Conservation (phyloP, 2,329 filamentous ascomycete species). For the Cephalotrichum gorgonifer region DNA sequence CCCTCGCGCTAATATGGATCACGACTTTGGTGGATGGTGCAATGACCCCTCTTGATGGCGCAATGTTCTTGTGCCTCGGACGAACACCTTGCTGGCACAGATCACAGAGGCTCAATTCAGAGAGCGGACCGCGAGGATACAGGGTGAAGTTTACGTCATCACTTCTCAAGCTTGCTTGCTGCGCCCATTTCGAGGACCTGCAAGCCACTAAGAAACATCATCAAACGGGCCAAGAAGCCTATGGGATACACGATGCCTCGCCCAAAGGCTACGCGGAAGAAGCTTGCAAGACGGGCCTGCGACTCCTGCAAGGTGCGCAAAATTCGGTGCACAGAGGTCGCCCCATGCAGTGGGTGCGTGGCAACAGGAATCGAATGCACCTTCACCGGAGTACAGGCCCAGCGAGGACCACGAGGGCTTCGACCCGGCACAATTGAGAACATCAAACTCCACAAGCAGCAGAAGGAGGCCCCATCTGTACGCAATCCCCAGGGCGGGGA, state of each 20-base stretch:
- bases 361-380: slow-evolving; percentile 36
- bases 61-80: too few relatives aligned
- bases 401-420: slow-evolving; percentile 33
- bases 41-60: too few relatives aligned
- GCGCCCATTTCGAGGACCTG: too few relatives aligned
- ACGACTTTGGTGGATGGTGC: too few relatives aligned
- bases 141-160: too few relatives aligned
- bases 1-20: too few relatives aligned
- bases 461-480: slow-evolving; percentile 2
- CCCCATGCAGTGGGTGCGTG: slow-evolving; percentile 34
- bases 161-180: too few relatives aligned
- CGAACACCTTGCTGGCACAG: too few relatives aligned
- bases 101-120: too few relatives aligned
- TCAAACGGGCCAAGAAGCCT: not conserved
- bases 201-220: too few relatives aligned
- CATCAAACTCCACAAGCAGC: slow-evolving; percentile 19
- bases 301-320: slow-evolving; percentile 43
- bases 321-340: slow-evolving; percentile 35
- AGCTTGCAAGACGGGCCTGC: slow-evolving; percentile 23
- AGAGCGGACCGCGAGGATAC: too few relatives aligned
- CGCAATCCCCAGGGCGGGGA: too few relatives aligned
- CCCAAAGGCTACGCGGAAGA: slow-evolving; percentile 13
- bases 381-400: slow-evolving; percentile 32
- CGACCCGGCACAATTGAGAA: slow-evolving; percentile 31
- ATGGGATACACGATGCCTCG: not conserved